Evolutionary conservation across 2,329 filamentous ascomycete species (phyloP).

Genomic region (Colletotrichum lini): DNA sequence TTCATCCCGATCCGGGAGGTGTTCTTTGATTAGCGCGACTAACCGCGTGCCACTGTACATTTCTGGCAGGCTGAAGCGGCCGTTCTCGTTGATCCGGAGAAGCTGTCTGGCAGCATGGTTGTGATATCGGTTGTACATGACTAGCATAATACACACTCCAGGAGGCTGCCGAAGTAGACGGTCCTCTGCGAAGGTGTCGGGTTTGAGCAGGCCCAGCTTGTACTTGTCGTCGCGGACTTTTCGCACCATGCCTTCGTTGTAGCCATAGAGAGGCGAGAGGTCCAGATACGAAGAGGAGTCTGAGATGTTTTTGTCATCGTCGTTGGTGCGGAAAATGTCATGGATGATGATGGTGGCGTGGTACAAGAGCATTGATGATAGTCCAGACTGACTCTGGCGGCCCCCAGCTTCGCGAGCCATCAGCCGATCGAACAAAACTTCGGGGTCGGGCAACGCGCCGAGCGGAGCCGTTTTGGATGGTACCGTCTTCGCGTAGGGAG

Average conservation of each 20-base stretch:
- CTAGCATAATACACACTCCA: constrained; percentile 76
- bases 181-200: constrained; percentile 77
- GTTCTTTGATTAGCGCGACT: neutral
- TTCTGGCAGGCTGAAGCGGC: constrained; percentile 39
- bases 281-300: constrained; percentile 62
- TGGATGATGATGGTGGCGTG: constrained; percentile 75
- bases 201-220: constrained; percentile 55
- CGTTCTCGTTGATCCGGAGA: constrained; percentile 53
- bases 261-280: constrained; percentile 60
- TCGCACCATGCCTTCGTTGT: constrained; percentile 51
- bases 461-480: constrained; percentile 45
- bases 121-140: constrained; percentile 80
- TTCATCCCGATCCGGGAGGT: neutral
- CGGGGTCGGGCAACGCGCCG: constrained; percentile 49
- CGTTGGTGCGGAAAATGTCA: constrained; percentile 50
- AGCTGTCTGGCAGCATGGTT: constrained; percentile 77
- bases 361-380: constrained; percentile 83
- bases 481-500: constrained; percentile 50
- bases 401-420: constrained; percentile 67
- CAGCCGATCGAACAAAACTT: constrained; percentile 55
- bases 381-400: constrained; percentile 74
- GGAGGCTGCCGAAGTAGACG: constrained; percentile 77
- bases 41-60: neutral
- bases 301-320: constrained; percentile 47
- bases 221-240: constrained; percentile 52